Base-by-base conservation (phyloP, 805 yeast species). In the Ogataea philodendri region DNA sequence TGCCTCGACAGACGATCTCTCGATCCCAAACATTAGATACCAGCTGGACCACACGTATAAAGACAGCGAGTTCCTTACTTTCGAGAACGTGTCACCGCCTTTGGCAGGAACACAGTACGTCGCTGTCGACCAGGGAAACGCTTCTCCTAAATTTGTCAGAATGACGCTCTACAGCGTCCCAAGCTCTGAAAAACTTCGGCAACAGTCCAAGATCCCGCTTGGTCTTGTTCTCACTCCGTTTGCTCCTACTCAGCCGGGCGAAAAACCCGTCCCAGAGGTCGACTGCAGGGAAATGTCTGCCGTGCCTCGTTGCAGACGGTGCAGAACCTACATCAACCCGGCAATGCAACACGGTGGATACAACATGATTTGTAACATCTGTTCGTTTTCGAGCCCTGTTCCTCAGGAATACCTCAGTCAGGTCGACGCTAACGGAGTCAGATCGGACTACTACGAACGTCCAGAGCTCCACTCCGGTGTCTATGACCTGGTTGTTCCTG, bases 271-370 rank as follows among this genome's bases (percentile, higher is more conserved):
- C 2, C 94, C 95, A 0, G 69, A 71, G 4, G 79, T 81, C 5
- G 89, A 85, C 53, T 73, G 75, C 64, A 62, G 68, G 15, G 53
- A 54, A 5, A 54, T 66, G 25, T 69, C 69, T 10, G 86, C 87
- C 1, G 95, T 96, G 0, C 81, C 94, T 21, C 74, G 99, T 48
- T 93, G 99, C 62, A 74, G 77, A 47, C 80, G 97, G 44, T 93
- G 99, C 63, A 76, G 96, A 37, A 76, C 96, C 1, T 93, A 88
- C 59, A 70, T 88, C 44, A 93, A 90, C 56, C 94, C 97, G 3
- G 74, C 79, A 13, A 82, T 84, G 78, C 79, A 74, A 42, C 79
- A 76, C 35, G 69, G 76, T 5, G 79, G 80, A 17, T 74, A 78
- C 26, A 66, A 63, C 39, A 84, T 86, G 60, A 68, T 76, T 9